phyloP scores from a whole-genome alignment of 257 asterid species.

The Dorcoceras hygrometricum region DNA sequence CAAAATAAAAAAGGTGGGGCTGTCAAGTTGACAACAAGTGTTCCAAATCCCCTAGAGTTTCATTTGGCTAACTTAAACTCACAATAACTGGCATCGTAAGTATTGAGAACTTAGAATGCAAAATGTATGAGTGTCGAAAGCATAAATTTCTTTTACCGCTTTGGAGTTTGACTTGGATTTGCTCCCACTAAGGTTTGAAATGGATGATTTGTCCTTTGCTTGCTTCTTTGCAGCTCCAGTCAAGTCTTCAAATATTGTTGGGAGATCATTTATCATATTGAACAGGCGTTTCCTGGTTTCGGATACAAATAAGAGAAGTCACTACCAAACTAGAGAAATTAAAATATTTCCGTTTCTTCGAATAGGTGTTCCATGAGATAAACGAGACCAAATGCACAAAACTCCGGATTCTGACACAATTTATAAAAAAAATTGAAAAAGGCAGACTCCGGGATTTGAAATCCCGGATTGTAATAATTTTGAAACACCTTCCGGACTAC shows the following conservation, averaged over 20 bases:
- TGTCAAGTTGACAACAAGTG: not conserved
- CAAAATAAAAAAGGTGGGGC: not conserved
- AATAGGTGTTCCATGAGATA: not conserved
- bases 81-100: not conserved
- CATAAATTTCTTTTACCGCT: slow-evolving; percentile 19
- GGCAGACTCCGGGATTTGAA: too few relatives aligned
- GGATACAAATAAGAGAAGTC: too few relatives aligned
- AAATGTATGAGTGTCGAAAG: not conserved
- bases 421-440: too few relatives aligned
- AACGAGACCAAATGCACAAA: not conserved
- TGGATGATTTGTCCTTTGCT: not conserved
- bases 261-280: not conserved
- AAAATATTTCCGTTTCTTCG: not conserved
- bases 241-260: not conserved
- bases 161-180: slow-evolving; percentile 42
- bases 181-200: not conserved
- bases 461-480: too few relatives aligned
- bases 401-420: too few relatives aligned
- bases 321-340: not conserved
- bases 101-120: not conserved
- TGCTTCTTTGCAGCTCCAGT: not conserved
- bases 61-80: not conserved
- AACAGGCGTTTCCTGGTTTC: not conserved
- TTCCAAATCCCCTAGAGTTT: not conserved
- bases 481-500: too few relatives aligned